phyloP scores from a whole-genome alignment of 495 filamentous ascomycete species.

The Opeltia flavorubescens region DNA sequence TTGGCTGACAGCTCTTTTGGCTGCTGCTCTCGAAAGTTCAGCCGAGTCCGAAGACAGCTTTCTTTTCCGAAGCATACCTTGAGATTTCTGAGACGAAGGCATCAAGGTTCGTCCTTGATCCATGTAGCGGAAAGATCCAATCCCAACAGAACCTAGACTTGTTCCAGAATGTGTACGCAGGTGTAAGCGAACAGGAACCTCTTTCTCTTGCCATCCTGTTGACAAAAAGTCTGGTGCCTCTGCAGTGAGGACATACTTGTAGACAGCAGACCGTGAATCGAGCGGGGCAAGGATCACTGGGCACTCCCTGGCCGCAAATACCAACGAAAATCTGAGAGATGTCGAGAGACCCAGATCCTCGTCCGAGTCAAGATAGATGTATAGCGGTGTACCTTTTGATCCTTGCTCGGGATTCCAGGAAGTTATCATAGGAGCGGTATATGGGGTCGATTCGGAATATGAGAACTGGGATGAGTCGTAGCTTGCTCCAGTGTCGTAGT shows the following conservation, averaged over 20 bases:
- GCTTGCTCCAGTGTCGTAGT: constrained; percentile 24
- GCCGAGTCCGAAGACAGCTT: constrained; percentile 36
- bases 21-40: constrained; percentile 21
- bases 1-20: constrained; percentile 32
- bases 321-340: constrained; percentile 44
- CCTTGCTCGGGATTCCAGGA: constrained; percentile 57
- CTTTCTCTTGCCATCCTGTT: constrained; percentile 51
- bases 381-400: constrained; percentile 49
- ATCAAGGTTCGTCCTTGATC: too few species aligned
- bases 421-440: constrained; percentile 41
- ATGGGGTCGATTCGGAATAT: constrained; percentile 17
- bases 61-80: constrained; percentile 32
- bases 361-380: constrained; percentile 56
- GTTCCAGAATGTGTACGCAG: constrained; percentile 55
- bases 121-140: constrained; percentile 67
- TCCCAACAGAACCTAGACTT: constrained; percentile 45
- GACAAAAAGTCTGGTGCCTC: constrained; percentile 56
- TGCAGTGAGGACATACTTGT: constrained; percentile 57
- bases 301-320: constrained; percentile 61
- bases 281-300: constrained; percentile 47
- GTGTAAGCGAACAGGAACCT: constrained; percentile 57
- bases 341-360: constrained; percentile 53
- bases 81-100: constrained; percentile 17
- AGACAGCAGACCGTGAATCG: constrained; percentile 39
- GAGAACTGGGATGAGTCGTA: constrained; percentile 33